These are phyloP conservation scores for Didymella sp. DNA, from an alignment of 2,329 filamentous ascomycete genomes.

Conservation along the genomic window DNA sequence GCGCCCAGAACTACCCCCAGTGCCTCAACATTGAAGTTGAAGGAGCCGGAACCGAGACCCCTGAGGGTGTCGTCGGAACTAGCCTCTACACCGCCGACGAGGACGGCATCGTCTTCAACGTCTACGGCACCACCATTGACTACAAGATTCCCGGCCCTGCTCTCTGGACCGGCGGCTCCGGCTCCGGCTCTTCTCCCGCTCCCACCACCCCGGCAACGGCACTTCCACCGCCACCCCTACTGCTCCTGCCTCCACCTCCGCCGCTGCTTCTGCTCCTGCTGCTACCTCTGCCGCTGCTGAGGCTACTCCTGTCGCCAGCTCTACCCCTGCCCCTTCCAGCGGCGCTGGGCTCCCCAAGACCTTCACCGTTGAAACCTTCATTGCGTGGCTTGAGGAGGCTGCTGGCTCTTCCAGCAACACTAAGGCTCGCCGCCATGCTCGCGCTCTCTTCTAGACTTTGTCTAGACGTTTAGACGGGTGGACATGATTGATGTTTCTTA, in stretches of 20 bases:
- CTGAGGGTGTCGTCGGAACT: constrained; percentile 60
- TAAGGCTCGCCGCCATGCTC: constrained; percentile 41
- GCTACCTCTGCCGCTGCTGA: constrained; percentile 14
- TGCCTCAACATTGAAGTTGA: constrained; percentile 60
- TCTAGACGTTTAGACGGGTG: background rate
- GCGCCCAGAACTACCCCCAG: constrained; percentile 61
- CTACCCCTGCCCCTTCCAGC: constrained; percentile 23
- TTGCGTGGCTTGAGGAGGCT: constrained; percentile 43
- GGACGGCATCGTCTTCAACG: constrained; percentile 53
- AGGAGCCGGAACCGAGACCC: constrained; percentile 53
- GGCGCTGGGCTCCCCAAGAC: constrained; percentile 32
- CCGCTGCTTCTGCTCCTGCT: constrained; percentile 8
- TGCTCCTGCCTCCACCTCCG: constrained; percentile 18
- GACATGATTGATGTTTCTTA: constrained; percentile 14
- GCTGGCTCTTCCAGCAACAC: constrained; percentile 19
- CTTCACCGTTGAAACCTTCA: constrained; percentile 47
- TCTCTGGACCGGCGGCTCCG: constrained; percentile 40
- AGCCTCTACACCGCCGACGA: constrained; percentile 55
- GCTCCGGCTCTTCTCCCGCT: constrained; percentile 26
- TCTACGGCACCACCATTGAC: constrained; percentile 44
- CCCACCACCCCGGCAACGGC: constrained; percentile 22
- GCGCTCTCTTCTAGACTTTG: constrained; percentile 26
- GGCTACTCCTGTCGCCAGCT: constrained; percentile 13
- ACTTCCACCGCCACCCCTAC: constrained; percentile 13
- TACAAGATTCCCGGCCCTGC: constrained; percentile 56